Evolutionary conservation across 768 basidiomycete species (phyloP).

Genomic region (Tricholomella constricta): DNA sequence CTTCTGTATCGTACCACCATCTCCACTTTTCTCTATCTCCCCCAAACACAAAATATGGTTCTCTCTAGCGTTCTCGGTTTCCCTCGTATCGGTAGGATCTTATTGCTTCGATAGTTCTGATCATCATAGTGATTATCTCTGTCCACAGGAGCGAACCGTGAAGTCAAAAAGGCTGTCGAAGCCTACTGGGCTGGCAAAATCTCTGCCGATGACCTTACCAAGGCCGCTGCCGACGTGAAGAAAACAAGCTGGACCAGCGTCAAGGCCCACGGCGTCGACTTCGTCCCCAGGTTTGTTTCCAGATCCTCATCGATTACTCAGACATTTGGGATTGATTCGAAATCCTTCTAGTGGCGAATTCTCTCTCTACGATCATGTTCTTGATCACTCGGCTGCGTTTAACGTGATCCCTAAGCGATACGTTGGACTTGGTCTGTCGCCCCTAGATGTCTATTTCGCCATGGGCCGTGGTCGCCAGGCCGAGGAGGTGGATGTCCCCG

Average conservation of each 20-base stretch:
- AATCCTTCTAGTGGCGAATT: slow-evolving; percentile 82
- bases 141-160: slow-evolving; percentile 80
- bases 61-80: slow-evolving; percentile 87
- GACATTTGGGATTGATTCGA: slow-evolving; percentile 15
- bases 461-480: slow-evolving; percentile 99
- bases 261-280: slow-evolving; percentile 84
- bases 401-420: slow-evolving; percentile 97
- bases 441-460: slow-evolving; percentile 96
- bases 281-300: slow-evolving; percentile 79
- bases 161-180: slow-evolving; percentile 97
- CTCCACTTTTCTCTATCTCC: slow-evolving; percentile 24
- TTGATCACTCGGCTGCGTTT: slow-evolving; percentile 95
- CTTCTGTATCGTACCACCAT: slow-evolving; percentile 30
- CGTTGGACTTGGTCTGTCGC: slow-evolving; percentile 78
- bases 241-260: slow-evolving; percentile 86
- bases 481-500: slow-evolving; percentile 92
- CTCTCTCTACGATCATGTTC: slow-evolving; percentile 97
- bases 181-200: slow-evolving; percentile 97
- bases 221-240: slow-evolving; percentile 84
- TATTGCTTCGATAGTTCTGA: not conserved
- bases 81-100: slow-evolving; percentile 78
- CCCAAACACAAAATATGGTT: slow-evolving; percentile 55
- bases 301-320: slow-evolving; percentile 16
- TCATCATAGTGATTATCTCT: slow-evolving; percentile 1
- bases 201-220: slow-evolving; percentile 84